Base-by-base conservation (phyloP, 805 yeast genomes). In the Torulaspora maleeae region DNA sequence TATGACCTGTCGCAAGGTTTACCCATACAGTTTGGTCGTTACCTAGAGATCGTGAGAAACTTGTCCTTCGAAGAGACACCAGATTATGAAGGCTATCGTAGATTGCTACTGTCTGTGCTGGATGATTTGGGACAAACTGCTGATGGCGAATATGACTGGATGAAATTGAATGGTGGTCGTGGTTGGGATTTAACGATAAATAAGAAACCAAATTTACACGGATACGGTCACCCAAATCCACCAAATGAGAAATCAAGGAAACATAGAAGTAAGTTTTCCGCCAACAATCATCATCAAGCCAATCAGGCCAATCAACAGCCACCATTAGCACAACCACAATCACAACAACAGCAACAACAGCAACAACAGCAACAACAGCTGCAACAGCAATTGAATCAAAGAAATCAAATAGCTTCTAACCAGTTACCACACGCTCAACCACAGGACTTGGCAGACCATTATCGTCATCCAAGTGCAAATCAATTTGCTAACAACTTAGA, bases 121-220 rank as follows among this genome's bases (percentile, higher is more conserved):
- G 81, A 80, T 41, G 81, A 83, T 27, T 74, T 83, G 42, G 84
- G 82, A 40, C 86, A 82, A 50, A 66, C 66, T 29, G 84, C 81
- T 41, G 97, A 93, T 68, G 95, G 86, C 37, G 90, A 86, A 60
- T 93, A 89, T 68, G 99, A 93, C 72, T 93, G 99, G 99, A 87
- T 89, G 96, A 86, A 84, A 59, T 74, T 93, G 56, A 93, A 93
- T 64, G 87, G 86, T 45, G 98, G 98, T 49, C 82, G 83, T 65
- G 98, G 98, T 43, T 91, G 96, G 96, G 98, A 93, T 69, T 78
- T 86, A 25, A 73, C 85, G 15, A 79, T 84, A 51, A 89, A 89
- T 68, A 89, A 88, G 65, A 90, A 90, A 67, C 95, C 96, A 44
- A 90, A 90, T 61, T 71, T 90, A 52, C 97, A 90, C 67, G 98